Evolutionary conservation across 495 filamentous ascomycete genomes (phyloP).

Genomic region (Aspergillus funiculosus): DNA sequence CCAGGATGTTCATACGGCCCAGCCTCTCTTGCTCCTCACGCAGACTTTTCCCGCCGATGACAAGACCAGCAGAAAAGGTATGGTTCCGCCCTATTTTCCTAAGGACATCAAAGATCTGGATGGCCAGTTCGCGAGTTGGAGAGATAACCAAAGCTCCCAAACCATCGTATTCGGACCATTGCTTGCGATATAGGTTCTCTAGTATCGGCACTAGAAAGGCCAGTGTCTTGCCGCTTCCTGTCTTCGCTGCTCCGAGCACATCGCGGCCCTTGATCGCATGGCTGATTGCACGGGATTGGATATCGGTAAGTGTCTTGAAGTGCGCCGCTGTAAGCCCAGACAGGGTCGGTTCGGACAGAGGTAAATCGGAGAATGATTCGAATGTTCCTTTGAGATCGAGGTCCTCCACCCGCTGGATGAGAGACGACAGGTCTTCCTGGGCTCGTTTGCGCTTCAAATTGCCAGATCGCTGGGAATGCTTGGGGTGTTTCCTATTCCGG

Average conservation of each 20-base stretch:
- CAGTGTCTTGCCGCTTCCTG: constrained; percentile 92
- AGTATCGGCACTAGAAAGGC: constrained; percentile 89
- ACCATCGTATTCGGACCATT: constrained; percentile 88
- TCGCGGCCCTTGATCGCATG: constrained; percentile 81
- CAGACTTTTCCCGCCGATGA: constrained; percentile 91
- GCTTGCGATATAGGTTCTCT: constrained; percentile 86
- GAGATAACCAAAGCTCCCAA: constrained; percentile 89
- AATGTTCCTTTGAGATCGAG: constrained; percentile 46
- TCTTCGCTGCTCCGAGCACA: constrained; percentile 93
- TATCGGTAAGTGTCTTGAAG: constrained; percentile 85
- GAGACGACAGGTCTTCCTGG: constrained; percentile 39
- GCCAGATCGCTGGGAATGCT: constrained; percentile 25
- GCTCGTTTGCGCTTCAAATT: constrained; percentile 60
- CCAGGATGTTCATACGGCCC: constrained; percentile 92
- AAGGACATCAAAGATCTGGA: constrained; percentile 95
- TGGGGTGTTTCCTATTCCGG: constrained; percentile 21
- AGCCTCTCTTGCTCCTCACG: constrained; percentile 83
- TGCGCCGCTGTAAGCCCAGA: constrained; percentile 78
- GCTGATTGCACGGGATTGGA: constrained; percentile 82
- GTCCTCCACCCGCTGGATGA: constrained; percentile 45
- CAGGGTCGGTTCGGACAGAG: constrained; percentile 78
- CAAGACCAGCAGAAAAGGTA: constrained; percentile 83
- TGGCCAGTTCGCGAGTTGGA: constrained; percentile 89
- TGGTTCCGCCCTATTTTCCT: constrained; percentile 87
- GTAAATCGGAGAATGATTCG: constrained; percentile 67